These are phyloP conservation scores for Aethionema arabicum DNA, from an alignment of 345 rosid genomes.

Conservation along the genomic window DNA sequence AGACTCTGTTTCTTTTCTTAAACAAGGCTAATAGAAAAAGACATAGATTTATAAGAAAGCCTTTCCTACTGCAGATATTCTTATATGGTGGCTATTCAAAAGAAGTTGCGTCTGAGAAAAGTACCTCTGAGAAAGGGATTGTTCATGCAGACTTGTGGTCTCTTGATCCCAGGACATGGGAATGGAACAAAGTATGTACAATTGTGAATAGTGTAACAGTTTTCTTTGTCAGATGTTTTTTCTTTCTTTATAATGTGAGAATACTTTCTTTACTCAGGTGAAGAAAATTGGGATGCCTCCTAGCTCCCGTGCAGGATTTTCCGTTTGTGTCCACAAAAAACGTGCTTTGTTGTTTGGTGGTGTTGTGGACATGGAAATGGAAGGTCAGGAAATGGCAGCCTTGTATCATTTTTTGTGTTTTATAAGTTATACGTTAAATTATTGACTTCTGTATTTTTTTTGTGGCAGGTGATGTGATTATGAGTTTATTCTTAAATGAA, in stretches of 20 bases:
- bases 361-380: conserved; percentile 93
- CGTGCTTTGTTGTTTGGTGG: conserved; percentile 95
- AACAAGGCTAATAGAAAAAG: neutral
- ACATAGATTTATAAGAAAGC: conserved; percentile 12
- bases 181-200: conserved; percentile 88
- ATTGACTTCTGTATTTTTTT: conserved; percentile 20
- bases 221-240: neutral
- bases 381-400: conserved; percentile 47
- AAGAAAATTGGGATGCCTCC: conserved; percentile 98
- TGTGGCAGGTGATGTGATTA: conserved; percentile 76
- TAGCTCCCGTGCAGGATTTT: conserved; percentile 90
- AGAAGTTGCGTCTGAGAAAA: conserved; percentile 83
- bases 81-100: conserved; percentile 94
- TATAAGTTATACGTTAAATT: conserved; percentile 2
- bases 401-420: conserved; percentile 8
- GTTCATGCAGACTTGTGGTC: conserved; percentile 97
- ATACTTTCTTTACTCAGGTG: conserved; percentile 46
- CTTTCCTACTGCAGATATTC: conserved; percentile 53
- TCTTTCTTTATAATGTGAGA: conserved; percentile 8
- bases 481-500: conserved; percentile 96
- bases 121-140: conserved; percentile 76
- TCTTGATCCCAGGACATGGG: conserved; percentile 98
- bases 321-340: conserved; percentile 91
- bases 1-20: conserved; percentile 7
- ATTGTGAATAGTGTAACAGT: neutral